A percentile compares a stretch with the other conserved stretches of the same genome.
phyloP scores from a whole-genome alignment of 441 rosid genomes.

The Kokia cookei region DNA sequence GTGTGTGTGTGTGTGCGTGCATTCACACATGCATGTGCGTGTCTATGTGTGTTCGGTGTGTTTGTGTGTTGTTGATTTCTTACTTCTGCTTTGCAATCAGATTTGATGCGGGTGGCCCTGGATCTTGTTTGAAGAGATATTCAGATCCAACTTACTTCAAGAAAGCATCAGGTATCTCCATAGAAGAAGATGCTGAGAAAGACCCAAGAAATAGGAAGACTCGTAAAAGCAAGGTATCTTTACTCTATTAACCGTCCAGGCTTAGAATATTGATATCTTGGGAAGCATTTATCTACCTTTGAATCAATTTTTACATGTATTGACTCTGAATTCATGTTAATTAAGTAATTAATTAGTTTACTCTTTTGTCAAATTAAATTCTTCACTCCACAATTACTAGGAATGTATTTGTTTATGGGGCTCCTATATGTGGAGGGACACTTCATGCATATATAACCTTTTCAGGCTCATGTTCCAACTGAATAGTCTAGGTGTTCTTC shows the following conservation, averaged over 20 bases:
- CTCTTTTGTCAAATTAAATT: neutral
- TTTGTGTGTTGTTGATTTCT: neutral
- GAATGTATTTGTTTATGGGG: neutral
- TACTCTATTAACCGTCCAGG: neutral
- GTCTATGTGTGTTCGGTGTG: neutral
- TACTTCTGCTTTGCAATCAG: constrained; percentile 35
- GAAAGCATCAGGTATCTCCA: constrained; percentile 46
- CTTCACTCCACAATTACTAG: constrained; percentile 1
- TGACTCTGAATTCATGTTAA: neutral
- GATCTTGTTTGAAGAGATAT: constrained; percentile 89
- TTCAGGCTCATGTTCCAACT: neutral
- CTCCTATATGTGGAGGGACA: neutral
- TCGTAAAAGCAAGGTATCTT: constrained; percentile 61
- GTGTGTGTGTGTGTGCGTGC: neutral
- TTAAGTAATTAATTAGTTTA: neutral
- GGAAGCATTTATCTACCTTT: constrained; percentile 1
- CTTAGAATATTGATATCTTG: neutral
- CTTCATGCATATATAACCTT: neutral
- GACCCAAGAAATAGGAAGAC: constrained; percentile 44
- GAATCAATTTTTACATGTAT: neutral
- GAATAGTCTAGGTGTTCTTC: neutral
- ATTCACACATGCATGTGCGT: neutral
- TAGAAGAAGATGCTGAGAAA: constrained; percentile 42
- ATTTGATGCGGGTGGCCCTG: constrained; percentile 81
- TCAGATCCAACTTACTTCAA: constrained; percentile 87